phyloP scores from a whole-genome alignment of 495 filamentous ascomycete species.

The Penicillium waksmanii region DNA sequence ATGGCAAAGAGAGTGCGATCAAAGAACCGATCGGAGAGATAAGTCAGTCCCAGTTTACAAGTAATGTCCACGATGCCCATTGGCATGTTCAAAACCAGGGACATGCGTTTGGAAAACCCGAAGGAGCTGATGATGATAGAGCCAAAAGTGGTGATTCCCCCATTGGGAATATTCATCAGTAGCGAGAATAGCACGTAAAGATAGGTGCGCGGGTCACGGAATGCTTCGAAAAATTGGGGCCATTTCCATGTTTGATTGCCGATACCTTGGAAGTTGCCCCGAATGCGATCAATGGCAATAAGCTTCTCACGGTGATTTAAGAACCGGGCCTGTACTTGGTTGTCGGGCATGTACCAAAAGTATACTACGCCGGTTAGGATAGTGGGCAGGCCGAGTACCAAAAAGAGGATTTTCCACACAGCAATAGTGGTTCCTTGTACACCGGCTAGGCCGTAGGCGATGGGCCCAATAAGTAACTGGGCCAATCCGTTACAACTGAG shows the following conservation, averaged over 20 bases:
- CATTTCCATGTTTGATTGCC: constrained; percentile 54
- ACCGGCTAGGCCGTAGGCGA: constrained; percentile 41
- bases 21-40: constrained; percentile 23
- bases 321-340: constrained; percentile 42
- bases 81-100: constrained; percentile 28
- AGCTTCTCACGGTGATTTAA: constrained; percentile 42
- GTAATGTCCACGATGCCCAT: constrained; percentile 29
- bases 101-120: constrained; percentile 24
- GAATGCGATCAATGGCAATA: constrained; percentile 52
- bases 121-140: constrained; percentile 32
- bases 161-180: constrained; percentile 31
- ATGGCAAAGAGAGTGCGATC: constrained; percentile 24
- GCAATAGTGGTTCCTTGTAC: constrained; percentile 24
- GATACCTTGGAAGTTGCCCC: constrained; percentile 54
- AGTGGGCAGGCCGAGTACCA: constrained; percentile 34
- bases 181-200: constrained; percentile 2
- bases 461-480: constrained; percentile 19
- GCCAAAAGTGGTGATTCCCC: constrained; percentile 33
- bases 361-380: constrained; percentile 35
- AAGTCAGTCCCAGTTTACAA: constrained; percentile 26
- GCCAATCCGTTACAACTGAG: constrained; percentile 54
- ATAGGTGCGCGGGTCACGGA: constrained; percentile 22
- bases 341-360: constrained; percentile 48
- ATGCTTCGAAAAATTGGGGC: constrained; percentile 49
- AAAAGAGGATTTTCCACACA: constrained; percentile 37